Evolutionary conservation across 2,329 filamentous ascomycete genomes (phyloP).

Genomic region (Allantophomopsis cytisporea): DNA sequence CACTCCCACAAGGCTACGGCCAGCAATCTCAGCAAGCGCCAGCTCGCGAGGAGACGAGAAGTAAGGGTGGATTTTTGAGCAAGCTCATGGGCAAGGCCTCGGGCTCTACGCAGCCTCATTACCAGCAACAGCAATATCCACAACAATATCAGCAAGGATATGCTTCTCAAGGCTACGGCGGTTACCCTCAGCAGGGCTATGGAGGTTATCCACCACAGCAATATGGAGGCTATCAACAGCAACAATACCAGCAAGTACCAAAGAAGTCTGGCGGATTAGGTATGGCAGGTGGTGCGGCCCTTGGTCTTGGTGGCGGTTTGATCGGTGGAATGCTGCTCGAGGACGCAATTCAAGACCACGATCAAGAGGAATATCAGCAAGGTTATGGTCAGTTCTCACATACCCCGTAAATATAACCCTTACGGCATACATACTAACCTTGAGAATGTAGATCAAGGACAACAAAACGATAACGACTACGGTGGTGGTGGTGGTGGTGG

Average conservation of each 20-base stretch:
- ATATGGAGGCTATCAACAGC: conserved; percentile 18
- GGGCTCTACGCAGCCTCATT: conserved; percentile 19
- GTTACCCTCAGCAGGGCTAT: conserved; percentile 23
- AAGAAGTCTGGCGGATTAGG: conserved; percentile 45
- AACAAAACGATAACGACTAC: too few species aligned
- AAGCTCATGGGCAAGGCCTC: conserved; percentile 34
- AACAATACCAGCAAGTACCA: conserved; percentile 19
- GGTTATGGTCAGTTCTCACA: too few species aligned
- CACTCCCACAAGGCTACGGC: conserved; percentile 17
- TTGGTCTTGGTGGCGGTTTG: conserved; percentile 72
- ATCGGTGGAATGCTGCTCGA: conserved; percentile 64
- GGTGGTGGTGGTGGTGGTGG: too few species aligned
- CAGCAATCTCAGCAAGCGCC: conserved; percentile 19
- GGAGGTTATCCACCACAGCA: conserved; percentile 15
- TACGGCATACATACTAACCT: too few species aligned
- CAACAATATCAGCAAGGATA: conserved; percentile 22
- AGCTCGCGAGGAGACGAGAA: conserved; percentile 12
- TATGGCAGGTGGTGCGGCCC: conserved; percentile 57
- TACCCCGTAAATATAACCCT: too few species aligned
- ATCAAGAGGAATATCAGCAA: conserved; percentile 31
- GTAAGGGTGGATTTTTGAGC: conserved; percentile 31
- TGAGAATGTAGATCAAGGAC: too few species aligned
- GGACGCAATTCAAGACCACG: conserved; percentile 47
- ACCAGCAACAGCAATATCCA: conserved; percentile 18
- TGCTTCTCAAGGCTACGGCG: conserved; percentile 20